phyloP scores from a whole-genome alignment of 2,329 filamentous ascomycete species.

The Hypoxylon sp. region DNA sequence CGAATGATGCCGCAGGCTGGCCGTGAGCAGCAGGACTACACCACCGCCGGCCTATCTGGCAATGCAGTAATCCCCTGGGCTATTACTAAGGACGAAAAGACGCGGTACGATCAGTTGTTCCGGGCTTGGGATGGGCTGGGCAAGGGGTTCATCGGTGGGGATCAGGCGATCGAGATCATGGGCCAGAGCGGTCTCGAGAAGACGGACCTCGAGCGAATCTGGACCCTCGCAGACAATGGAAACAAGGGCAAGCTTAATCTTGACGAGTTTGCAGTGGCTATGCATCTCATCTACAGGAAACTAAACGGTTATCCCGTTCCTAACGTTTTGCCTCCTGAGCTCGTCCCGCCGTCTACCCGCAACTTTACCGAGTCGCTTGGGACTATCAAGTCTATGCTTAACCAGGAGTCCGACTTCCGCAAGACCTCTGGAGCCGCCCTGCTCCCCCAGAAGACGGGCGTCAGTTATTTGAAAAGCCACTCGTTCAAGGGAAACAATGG shows the following conservation, averaged over 20 bases:
- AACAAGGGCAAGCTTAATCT: constrained; percentile 95
- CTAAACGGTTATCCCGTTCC: constrained; percentile 95
- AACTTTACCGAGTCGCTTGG: constrained; percentile 94
- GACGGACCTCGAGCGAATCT: constrained; percentile 87
- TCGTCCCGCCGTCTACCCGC: constrained; percentile 92
- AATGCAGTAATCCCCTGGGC: constrained; percentile 98
- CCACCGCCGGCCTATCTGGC: constrained; percentile 84
- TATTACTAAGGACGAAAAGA: constrained; percentile 98
- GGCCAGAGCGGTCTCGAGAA: constrained; percentile 94
- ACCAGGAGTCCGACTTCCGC: constrained; percentile 86
- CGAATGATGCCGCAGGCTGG: constrained; percentile 98
- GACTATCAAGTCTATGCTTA: constrained; percentile 87
- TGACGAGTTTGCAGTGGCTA: constrained; percentile 97
- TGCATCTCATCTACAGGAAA: constrained; percentile 98
- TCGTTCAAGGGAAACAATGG: constrained; percentile 78
- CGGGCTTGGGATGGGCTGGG: constrained; percentile 94
- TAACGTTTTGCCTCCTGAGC: constrained; percentile 84
- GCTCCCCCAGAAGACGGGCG: constrained; percentile 94
- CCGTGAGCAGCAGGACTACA: constrained; percentile 82
- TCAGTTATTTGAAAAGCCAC: constrained; percentile 95
- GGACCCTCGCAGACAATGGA: constrained; percentile 92
- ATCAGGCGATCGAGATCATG: constrained; percentile 95
- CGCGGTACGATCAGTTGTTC: constrained; percentile 93
- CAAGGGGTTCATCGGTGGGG: constrained; percentile 90
- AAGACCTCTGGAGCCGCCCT: constrained; percentile 90